Conservation (phyloP, 108 stramenopile genomes). For the Pinguiococcus pyrenoidosus region DNA sequence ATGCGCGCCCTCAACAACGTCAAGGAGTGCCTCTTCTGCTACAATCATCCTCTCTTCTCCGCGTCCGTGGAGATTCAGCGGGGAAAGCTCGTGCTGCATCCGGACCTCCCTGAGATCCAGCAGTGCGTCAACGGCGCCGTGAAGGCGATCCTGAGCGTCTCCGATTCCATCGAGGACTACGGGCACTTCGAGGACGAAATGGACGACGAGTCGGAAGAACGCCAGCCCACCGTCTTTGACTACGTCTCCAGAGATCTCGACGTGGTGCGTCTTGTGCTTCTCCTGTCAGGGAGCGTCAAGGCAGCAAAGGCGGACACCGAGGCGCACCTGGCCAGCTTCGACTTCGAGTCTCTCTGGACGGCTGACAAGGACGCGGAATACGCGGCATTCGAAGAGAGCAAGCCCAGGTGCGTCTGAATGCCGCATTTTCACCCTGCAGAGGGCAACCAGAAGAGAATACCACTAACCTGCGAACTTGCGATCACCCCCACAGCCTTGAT, state of each 20-base stretch:
- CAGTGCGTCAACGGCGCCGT: conserved; percentile 67
- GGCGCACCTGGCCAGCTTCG: conserved; percentile 47
- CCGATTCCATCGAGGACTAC: conserved; percentile 61
- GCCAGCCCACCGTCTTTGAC: conserved; percentile 58
- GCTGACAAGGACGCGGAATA: conserved; percentile 67
- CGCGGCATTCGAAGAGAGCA: conserved; percentile 46
- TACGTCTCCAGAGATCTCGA: conserved; percentile 75
- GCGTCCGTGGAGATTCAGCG: conserved; percentile 60
- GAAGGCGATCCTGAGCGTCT: conserved; percentile 62
- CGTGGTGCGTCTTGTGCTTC: conserved; percentile 64
- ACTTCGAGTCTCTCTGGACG: conserved; percentile 74
- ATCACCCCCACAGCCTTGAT: too few species aligned
- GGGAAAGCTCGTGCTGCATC: conserved; percentile 49
- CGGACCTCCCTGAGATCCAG: conserved; percentile 67
- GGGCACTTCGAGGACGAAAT: not conserved
- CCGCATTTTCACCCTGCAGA: too few species aligned
- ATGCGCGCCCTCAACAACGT: conserved; percentile 72
- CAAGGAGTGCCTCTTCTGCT: conserved; percentile 50
- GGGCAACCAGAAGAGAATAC: too few species aligned
- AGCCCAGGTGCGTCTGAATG: too few species aligned
- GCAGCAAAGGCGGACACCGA: conserved; percentile 67
- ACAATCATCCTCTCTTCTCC: conserved; percentile 63
- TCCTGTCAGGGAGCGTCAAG: conserved; percentile 65
- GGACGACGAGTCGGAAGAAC: not conserved
- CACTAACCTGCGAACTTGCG: too few species aligned